Evolutionary conservation across 2,329 filamentous ascomycete species (phyloP).

Genomic region (Leptographium radiaticola): DNA sequence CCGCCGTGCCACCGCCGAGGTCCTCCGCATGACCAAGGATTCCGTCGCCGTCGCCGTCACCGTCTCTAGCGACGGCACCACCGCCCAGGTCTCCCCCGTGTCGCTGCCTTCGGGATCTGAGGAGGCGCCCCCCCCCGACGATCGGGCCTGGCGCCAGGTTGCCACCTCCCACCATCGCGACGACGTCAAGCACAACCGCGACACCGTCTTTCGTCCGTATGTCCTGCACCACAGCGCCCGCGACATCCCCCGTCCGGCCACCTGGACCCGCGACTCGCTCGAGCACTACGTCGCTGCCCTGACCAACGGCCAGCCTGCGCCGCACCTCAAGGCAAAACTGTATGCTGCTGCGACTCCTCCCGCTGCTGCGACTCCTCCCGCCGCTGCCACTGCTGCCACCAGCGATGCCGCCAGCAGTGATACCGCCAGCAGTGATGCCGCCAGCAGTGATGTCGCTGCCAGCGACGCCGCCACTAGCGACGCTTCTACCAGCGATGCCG

Average conservation of each 20-base stretch:
- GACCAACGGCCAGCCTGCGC: slow-evolving; percentile 23
- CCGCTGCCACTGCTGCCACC: too few species aligned
- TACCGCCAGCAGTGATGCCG: too few species aligned
- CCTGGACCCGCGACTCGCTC: slow-evolving; percentile 29
- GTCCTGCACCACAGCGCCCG: slow-evolving; percentile 20
- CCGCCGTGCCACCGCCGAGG: slow-evolving; percentile 7
- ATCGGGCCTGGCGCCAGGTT: slow-evolving; percentile 5
- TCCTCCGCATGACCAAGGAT: slow-evolving; percentile 4
- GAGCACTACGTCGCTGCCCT: slow-evolving; percentile 28
- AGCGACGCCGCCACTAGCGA: background rate
- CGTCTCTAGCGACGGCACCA: too few species aligned
- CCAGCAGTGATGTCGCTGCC: background rate
- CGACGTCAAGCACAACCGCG: background rate
- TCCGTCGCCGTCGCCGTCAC: slow-evolving; percentile 3
- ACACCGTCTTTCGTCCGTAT: slow-evolving; percentile 9
- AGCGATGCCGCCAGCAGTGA: background rate
- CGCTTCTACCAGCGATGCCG: background rate
- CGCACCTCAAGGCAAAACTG: slow-evolving; percentile 19
- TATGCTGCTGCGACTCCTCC: slow-evolving; percentile 16
- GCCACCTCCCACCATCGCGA: slow-evolving; percentile 4
- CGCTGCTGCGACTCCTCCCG: too few species aligned
- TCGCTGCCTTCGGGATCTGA: too few species aligned
- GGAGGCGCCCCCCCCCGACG: too few species aligned
- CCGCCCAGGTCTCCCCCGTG: background rate
- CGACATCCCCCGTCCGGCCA: slow-evolving; percentile 23